Evolutionary conservation across 75 land plant genomes (phyloP).

Genomic region (Ceratopteris richardii): DNA sequence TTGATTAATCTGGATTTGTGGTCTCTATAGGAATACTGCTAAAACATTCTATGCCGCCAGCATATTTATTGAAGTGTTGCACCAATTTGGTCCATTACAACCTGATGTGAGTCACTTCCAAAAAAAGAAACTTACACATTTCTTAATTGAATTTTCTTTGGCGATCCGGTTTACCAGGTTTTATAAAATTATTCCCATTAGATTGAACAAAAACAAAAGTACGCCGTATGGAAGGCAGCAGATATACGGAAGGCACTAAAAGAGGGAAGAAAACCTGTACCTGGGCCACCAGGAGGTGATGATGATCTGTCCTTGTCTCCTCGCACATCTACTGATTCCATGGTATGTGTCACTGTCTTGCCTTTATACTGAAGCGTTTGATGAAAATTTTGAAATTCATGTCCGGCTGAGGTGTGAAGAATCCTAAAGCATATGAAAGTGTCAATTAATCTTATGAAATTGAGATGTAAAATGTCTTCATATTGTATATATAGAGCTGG

Average conservation of each 20-base stretch:
- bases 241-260: conserved; percentile 91
- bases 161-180: neutral
- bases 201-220: conserved; percentile 94
- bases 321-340: neutral
- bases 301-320: conserved; percentile 27
- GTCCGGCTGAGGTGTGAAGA: too few relatives aligned
- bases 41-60: conserved; percentile 98
- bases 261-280: conserved; percentile 86
- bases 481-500: too few relatives aligned
- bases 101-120: conserved; percentile 72
- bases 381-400: too few relatives aligned
- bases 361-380: too few relatives aligned
- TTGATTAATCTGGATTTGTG: too few relatives aligned
- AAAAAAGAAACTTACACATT: too few relatives aligned
- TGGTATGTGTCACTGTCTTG: neutral
- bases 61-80: conserved; percentile 84
- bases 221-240: conserved; percentile 97
- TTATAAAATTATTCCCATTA: conserved; percentile 13
- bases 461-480: too few relatives aligned
- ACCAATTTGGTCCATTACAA: conserved; percentile 85
- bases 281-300: conserved; percentile 89
- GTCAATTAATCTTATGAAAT: too few relatives aligned
- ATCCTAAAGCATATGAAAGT: too few relatives aligned
- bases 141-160: neutral
- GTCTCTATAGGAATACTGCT: conserved; percentile 68